These are phyloP conservation scores for Salix viminalis DNA, from an alignment of 345 rosid genomes.

Conservation along the genomic window DNA sequence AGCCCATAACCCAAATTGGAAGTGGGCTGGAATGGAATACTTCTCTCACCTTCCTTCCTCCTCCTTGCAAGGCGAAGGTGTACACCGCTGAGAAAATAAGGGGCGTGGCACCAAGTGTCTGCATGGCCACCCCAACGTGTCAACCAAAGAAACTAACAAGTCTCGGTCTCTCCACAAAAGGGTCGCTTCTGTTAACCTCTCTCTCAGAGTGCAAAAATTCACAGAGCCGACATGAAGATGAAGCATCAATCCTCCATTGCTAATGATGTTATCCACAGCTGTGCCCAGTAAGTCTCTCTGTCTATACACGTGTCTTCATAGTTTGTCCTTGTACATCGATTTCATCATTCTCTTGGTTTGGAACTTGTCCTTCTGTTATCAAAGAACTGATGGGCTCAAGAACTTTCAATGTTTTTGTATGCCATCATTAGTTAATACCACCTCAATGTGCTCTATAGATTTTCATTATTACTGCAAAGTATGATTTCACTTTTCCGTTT, in stretches of 20 bases:
- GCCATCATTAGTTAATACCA: too few species aligned
- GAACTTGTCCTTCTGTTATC: background rate
- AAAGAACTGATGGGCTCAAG: too few species aligned
- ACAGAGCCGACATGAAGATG: slow-evolving; percentile 18
- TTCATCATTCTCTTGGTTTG: background rate
- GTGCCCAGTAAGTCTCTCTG: slow-evolving; percentile 50
- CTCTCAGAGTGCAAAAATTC: background rate
- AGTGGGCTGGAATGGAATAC: too few species aligned
- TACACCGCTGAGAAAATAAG: background rate
- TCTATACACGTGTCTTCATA: background rate
- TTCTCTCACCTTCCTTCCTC: too few species aligned
- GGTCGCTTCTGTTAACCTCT: background rate
- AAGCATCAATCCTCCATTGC: slow-evolving; percentile 85
- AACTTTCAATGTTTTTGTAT: too few species aligned
- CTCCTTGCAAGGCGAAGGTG: background rate
- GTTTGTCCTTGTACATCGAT: background rate
- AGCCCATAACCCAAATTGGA: too few species aligned
- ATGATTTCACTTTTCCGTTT: background rate
- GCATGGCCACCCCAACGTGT: slow-evolving; percentile 47
- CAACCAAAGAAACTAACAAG: background rate
- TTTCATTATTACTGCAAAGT: background rate
- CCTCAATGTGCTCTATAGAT: too few species aligned
- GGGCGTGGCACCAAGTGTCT: slow-evolving; percentile 20
- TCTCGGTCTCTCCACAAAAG: background rate
- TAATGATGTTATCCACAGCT: slow-evolving; percentile 51